Percentiles rank a stretch among this genome's conserved stretches.
phyloP scores from a whole-genome alignment of 2,329 filamentous ascomycete species.

The Saccharata proteae region DNA sequence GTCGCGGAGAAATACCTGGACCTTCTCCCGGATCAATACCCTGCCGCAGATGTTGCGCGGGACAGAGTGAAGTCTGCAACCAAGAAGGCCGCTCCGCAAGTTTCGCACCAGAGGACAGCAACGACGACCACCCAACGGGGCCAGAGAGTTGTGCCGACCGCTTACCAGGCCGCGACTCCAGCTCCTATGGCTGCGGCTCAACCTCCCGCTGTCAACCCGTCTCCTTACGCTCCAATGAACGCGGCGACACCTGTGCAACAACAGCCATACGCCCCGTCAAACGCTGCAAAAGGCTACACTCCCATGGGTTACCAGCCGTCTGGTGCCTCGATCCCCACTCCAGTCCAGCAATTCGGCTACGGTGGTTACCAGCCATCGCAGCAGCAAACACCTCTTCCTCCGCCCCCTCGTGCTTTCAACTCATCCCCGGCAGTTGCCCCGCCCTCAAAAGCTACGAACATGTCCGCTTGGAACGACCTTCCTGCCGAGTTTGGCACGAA shows the following conservation, averaged over 20 bases:
- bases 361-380: constrained; percentile 32
- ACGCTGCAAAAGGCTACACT: constrained; percentile 30
- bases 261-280: constrained; percentile 22
- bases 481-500: constrained; percentile 61
- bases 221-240: constrained; percentile 21
- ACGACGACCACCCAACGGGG: constrained; percentile 21
- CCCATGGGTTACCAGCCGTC: constrained; percentile 42
- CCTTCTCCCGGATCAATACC: constrained; percentile 70
- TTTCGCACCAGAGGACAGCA: constrained; percentile 27
- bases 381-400: constrained; percentile 35
- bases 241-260: constrained; percentile 16
- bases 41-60: constrained; percentile 75
- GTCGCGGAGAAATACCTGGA: constrained; percentile 86
- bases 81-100: constrained; percentile 42
- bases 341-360: constrained; percentile 22
- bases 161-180: constrained; percentile 16
- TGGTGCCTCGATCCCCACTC: constrained; percentile 18
- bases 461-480: constrained; percentile 87
- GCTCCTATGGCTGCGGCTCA: constrained; percentile 13
- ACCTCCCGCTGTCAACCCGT: constrained; percentile 28
- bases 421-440: constrained; percentile 54
- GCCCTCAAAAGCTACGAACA: constrained; percentile 57
- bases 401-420: constrained; percentile 53
- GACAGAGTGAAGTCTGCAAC: constrained; percentile 78
- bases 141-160: constrained; percentile 22